A percentile compares a stretch with the other conserved stretches of the same genome.
Evolutionary conservation across 2,329 filamentous ascomycete species (phyloP).

Genomic region (Biscogniauxia sp.): DNA sequence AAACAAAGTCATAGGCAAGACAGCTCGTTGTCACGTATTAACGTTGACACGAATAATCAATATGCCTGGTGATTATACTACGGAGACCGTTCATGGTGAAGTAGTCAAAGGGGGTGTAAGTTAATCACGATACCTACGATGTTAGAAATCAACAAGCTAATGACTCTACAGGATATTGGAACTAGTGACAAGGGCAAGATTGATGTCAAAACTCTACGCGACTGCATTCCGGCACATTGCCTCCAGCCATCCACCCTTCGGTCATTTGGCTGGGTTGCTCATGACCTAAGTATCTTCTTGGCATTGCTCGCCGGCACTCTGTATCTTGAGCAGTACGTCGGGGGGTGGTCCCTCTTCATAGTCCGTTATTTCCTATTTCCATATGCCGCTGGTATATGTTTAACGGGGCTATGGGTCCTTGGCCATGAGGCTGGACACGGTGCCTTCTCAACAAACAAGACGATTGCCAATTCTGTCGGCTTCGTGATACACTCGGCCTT

Average conservation of each 20-base stretch:
- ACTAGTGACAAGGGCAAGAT: conserved; percentile 8
- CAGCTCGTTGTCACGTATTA: background rate
- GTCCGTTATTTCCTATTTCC: conserved; percentile 56
- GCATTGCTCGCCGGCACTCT: conserved; percentile 47
- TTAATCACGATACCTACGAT: background rate
- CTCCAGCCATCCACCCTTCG: conserved; percentile 51
- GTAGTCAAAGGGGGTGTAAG: conserved; percentile 11
- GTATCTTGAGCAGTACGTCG: conserved; percentile 49
- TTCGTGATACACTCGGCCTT: conserved; percentile 65
- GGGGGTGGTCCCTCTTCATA: conserved; percentile 36
- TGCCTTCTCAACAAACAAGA: conserved; percentile 58
- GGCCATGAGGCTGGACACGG: conserved; percentile 70
- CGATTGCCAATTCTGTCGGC: conserved; percentile 60
- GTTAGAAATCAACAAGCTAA: background rate
- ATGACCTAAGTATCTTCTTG: conserved; percentile 50
- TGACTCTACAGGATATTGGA: conserved; percentile 9
- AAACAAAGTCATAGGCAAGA: background rate
- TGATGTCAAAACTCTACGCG: conserved; percentile 43
- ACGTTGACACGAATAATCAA: background rate
- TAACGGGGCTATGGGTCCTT: conserved; percentile 67
- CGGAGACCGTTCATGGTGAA: conserved; percentile 17
- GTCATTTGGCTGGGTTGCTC: conserved; percentile 53
- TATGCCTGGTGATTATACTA: conserved; percentile 5
- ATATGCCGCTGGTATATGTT: conserved; percentile 61
- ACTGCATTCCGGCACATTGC: conserved; percentile 58